Conservation (phyloP, 805 yeast genomes). For the Ogataea methylovora region DNA sequence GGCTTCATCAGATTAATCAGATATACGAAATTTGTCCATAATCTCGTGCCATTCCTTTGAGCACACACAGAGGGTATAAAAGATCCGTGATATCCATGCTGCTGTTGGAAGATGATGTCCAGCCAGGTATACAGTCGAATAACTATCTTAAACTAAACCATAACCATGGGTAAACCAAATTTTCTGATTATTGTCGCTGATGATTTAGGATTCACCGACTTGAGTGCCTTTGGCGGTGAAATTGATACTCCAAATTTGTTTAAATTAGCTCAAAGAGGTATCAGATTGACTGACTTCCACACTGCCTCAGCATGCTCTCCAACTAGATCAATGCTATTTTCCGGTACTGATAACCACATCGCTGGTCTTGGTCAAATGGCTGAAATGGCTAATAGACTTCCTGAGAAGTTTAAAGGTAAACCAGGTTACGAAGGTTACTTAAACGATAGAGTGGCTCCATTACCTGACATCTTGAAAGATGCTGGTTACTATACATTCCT, state of each 20-base stretch:
- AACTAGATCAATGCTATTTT: conserved; percentile 51
- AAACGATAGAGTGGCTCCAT: conserved; percentile 42
- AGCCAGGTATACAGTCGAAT: no score
- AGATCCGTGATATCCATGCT: no score
- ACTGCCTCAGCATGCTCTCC: conserved; percentile 63
- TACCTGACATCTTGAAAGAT: conserved; percentile 43
- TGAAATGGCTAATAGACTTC: conserved; percentile 32
- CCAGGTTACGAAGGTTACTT: conserved; percentile 52
- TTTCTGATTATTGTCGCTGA: conserved; percentile 52
- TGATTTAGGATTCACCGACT: conserved; percentile 54
- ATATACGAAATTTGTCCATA: no score
- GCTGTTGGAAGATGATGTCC: no score
- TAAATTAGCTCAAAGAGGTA: conserved; percentile 35
- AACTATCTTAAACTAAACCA: no score
- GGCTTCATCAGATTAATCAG: no score
- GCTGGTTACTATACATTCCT: conserved; percentile 42
- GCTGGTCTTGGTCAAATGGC: conserved; percentile 56
- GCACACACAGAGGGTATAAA: no score
- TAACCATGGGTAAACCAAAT: no score
- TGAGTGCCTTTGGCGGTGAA: conserved; percentile 49
- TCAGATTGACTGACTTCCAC: conserved; percentile 49
- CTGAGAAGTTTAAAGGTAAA: conserved; percentile 33
- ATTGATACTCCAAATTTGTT: conserved; percentile 47
- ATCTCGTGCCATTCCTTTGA: no score
- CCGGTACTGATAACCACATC: conserved; percentile 56